These are phyloP conservation scores for Liriodendron chinense DNA, from an alignment of 164 flowering plant genomes.

Conservation along the genomic window DNA sequence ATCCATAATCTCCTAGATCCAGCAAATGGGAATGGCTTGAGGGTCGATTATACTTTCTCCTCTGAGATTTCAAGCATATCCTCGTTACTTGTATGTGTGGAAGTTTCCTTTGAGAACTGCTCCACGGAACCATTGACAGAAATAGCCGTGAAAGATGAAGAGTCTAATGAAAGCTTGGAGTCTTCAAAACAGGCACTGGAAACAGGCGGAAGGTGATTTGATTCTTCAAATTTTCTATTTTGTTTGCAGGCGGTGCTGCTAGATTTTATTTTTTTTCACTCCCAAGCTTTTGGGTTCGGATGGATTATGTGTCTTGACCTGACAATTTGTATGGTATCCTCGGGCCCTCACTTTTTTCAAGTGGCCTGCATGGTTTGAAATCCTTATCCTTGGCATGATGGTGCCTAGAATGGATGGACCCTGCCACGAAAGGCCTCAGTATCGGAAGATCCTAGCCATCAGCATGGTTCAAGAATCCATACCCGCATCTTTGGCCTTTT, in stretches of 20 bases:
- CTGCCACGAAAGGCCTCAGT: too few species aligned
- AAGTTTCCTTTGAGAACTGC: slow-evolving; percentile 60
- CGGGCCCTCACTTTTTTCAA: not conserved
- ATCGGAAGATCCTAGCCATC: too few species aligned
- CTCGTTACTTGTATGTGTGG: slow-evolving; percentile 56
- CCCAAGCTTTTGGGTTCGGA: not conserved
- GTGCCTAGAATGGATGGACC: too few species aligned
- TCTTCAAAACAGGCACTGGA: slow-evolving; percentile 35
- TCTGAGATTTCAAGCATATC: slow-evolving; percentile 72
- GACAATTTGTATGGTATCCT: not conserved
- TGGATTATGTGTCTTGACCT: not conserved
- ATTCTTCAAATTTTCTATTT: not conserved
- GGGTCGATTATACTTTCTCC: slow-evolving; percentile 74
- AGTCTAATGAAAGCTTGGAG: slow-evolving; percentile 33
- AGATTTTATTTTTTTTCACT: too few species aligned
- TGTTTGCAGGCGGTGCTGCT: not conserved
- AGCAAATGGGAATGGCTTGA: slow-evolving; percentile 78
- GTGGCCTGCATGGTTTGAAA: too few species aligned
- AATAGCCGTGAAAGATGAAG: slow-evolving; percentile 58
- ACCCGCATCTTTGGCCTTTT: too few species aligned
- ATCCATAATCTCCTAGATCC: slow-evolving; percentile 64
- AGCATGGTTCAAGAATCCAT: too few species aligned
- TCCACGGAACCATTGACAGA: slow-evolving; percentile 48
- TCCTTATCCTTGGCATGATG: too few species aligned
- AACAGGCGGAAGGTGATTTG: slow-evolving; percentile 47